phyloP scores from a whole-genome alignment of 192 early-diverging fungal genomes.

The Backusella psychrophila region DNA sequence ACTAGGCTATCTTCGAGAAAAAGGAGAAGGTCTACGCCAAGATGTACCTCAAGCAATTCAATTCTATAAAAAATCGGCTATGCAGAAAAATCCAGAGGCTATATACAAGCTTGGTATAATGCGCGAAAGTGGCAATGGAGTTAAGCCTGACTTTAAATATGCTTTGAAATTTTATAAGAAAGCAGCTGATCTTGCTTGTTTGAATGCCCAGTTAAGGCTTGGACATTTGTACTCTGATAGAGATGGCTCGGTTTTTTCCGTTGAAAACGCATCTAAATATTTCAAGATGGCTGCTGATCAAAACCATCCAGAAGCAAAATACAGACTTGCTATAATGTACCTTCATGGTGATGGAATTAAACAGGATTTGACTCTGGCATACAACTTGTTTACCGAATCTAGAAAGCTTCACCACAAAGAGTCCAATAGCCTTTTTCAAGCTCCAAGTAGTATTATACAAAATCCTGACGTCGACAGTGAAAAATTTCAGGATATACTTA shows the following conservation, averaged over 20 bases:
- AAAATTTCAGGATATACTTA: not conserved
- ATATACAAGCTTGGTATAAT: too few relatives aligned
- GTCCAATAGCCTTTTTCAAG: not conserved
- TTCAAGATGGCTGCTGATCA: conserved; percentile 13
- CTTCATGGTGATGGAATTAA: conserved; percentile 24
- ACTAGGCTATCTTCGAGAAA: too few relatives aligned
- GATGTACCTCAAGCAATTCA: too few relatives aligned
- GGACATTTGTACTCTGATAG: not conserved
- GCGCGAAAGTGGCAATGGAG: too few relatives aligned
- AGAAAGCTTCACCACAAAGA: too few relatives aligned
- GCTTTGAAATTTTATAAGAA: too few relatives aligned
- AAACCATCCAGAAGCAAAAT: not conserved
- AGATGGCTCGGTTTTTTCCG: not conserved
- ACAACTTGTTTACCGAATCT: too few relatives aligned
- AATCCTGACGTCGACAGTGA: not conserved
- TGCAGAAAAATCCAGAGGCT: too few relatives aligned
- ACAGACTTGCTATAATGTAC: not conserved
- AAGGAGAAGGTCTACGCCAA: too few relatives aligned
- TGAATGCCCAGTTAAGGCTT: not conserved
- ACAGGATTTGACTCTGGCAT: not conserved
- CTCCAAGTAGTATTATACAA: not conserved
- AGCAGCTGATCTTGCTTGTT: too few relatives aligned
- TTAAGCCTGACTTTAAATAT: too few relatives aligned
- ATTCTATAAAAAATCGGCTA: too few relatives aligned
- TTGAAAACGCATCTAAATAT: conserved; percentile 17